Evolutionary conservation across 345 rosid genomes (phyloP), one percentile per base, ranked within the genome.

Genomic region (Alliaria petiolata): DNA sequence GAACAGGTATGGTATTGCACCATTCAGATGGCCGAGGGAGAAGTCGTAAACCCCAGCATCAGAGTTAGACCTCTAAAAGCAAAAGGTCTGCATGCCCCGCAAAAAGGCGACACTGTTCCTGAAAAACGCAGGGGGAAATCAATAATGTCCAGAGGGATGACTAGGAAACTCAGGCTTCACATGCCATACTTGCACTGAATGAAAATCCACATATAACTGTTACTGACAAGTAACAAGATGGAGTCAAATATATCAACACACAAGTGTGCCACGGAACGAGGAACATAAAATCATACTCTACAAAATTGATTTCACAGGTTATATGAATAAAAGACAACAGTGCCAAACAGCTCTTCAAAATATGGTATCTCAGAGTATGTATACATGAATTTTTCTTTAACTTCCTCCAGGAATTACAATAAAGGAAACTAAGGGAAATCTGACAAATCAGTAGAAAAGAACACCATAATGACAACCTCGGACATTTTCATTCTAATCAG

Each of bases 51-150:
- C 70, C 79, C 76, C 83, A 76, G 67, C 76, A 78, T 79, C 85
- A 78, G 72, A 74, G 78, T 76, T 72, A 46, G 73, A 84, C 71
- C 82, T 62, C 78, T 80, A 72, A 71, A 82, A 78, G 82, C 77
- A 72, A 47, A 81, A 83, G 72, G 69, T 60, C 65, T 75, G 58
- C 57, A 70, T 69, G 70, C 76, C 83, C 82, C 69, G 73, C 57
- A 25, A 75, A 63, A 60, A 67, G 62, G 73, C 78, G 57, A 86
- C 77, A 70, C 26, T 82, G 82, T 77, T 80, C 86, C 91, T 84
- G 85, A 75, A 84, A 86, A 82, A 86, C 72, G 74, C 74, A 84
- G 75, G 81, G 78, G 78, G 52, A 47, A 43, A 80, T 84, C 83
- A 84, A 81, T 78, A 81, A 45, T 72, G 56, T 62, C 73, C 68